Conservation (phyloP, 495 filamentous ascomycete species). For the Neohortaea acidophila region DNA sequence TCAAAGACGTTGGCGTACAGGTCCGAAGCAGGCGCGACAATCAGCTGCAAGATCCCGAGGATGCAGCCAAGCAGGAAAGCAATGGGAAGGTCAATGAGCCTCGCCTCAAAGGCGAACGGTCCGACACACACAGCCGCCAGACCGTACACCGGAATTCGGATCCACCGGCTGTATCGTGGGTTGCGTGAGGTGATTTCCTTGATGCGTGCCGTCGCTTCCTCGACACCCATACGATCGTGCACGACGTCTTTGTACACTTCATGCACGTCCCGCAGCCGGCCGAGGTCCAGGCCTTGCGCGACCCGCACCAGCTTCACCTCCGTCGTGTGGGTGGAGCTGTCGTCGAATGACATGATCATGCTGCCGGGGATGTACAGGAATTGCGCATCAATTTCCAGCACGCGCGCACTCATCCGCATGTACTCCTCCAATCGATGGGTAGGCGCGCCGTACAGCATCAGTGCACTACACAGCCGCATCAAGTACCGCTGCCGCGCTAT, state of each 20-base stretch:
- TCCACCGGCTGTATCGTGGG: constrained; percentile 51
- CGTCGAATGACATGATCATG: constrained; percentile 94
- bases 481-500: constrained; percentile 72
- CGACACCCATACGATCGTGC: constrained; percentile 71
- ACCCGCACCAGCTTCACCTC: constrained; percentile 79
- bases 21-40: constrained; percentile 62
- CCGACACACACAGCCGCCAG: constrained; percentile 64
- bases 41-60: constrained; percentile 67
- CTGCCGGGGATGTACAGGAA: constrained; percentile 87
- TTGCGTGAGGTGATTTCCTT: constrained; percentile 47
- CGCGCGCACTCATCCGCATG: constrained; percentile 77
- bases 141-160: constrained; percentile 71
- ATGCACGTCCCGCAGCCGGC: constrained; percentile 69
- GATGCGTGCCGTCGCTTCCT: constrained; percentile 61
- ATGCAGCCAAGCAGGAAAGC: constrained; percentile 73
- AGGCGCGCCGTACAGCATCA: constrained; percentile 48
- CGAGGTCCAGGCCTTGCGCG: constrained; percentile 65
- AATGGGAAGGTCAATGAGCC: constrained; percentile 76
- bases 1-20: constrained; percentile 84
- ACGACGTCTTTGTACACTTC: constrained; percentile 88
- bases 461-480: constrained; percentile 64
- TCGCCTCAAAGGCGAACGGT: constrained; percentile 80
- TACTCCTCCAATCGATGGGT: constrained; percentile 49
- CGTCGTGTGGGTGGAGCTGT: constrained; percentile 74
- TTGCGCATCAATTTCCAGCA: constrained; percentile 79